phyloP scores from a whole-genome alignment of 2,329 filamentous ascomycete genomes.

The Didymella lethalis region DNA sequence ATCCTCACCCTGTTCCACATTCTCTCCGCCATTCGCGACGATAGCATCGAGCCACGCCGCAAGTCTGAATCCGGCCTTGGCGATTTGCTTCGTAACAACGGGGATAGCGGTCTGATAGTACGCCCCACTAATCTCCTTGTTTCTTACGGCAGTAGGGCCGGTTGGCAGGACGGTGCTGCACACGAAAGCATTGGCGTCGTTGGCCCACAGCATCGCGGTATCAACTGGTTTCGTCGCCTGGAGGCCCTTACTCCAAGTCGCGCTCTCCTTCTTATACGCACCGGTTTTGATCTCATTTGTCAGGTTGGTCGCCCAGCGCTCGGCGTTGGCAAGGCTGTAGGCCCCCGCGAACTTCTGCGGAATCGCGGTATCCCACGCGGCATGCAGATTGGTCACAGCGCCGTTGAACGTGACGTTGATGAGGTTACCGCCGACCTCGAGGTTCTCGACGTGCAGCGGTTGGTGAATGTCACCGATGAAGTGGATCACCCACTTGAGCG shows the following conservation, averaged over 20 bases:
- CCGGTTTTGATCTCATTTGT: conserved; percentile 52
- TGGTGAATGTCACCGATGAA: conserved; percentile 78
- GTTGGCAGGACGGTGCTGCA: conserved; percentile 54
- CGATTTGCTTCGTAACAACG: conserved; percentile 54
- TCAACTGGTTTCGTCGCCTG: conserved; percentile 46
- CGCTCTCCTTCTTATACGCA: conserved; percentile 43
- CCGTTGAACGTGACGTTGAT: conserved; percentile 56
- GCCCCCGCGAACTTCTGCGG: conserved; percentile 54
- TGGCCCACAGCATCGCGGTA: conserved; percentile 53
- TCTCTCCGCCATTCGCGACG: conserved; percentile 31
- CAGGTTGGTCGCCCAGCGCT: conserved; percentile 50
- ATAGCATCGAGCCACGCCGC: conserved; percentile 45
- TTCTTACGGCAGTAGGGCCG: conserved; percentile 47
- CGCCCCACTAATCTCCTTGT: conserved; percentile 48
- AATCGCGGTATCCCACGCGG: conserved; percentile 56
- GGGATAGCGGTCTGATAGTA: conserved; percentile 50
- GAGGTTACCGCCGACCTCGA: conserved; percentile 55
- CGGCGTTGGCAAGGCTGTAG: conserved; percentile 49
- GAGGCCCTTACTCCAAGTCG: conserved; percentile 50
- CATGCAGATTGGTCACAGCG: conserved; percentile 53
- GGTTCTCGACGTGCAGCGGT: conserved; percentile 67
- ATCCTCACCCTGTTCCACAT: conserved; percentile 18
- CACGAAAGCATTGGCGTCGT: conserved; percentile 54
- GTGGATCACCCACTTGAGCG: conserved; percentile 60
- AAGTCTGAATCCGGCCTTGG: conserved; percentile 50